Conservation (phyloP, 352 stramenopile species). For the Pythium brassicae region DNA sequence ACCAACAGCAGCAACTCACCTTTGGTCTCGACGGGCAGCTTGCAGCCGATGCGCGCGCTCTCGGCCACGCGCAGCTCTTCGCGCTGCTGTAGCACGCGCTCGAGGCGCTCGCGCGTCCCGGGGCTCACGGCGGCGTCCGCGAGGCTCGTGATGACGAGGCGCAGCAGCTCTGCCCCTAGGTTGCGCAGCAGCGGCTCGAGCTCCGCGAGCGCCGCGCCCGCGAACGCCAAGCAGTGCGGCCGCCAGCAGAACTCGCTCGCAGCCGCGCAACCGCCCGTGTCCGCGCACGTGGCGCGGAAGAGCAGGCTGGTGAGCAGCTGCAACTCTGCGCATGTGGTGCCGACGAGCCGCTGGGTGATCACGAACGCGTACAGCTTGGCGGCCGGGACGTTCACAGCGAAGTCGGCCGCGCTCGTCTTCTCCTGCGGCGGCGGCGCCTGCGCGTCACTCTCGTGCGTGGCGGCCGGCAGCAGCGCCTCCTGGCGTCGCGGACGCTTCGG, state of each 20-base stretch:
- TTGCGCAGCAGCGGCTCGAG: conserved; percentile 28
- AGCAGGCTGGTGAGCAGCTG: conserved; percentile 35
- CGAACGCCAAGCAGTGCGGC: conserved; percentile 32
- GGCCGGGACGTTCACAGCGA: conserved; percentile 29
- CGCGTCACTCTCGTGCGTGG: neutral
- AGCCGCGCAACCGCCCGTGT: neutral
- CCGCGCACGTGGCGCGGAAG: conserved; percentile 23
- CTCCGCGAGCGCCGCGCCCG: conserved; percentile 28
- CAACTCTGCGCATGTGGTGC: conserved; percentile 39
- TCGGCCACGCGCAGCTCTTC: conserved; percentile 49
- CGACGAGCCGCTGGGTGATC: conserved; percentile 39
- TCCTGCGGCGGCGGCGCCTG: too few relatives aligned
- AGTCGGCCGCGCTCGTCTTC: conserved; percentile 1
- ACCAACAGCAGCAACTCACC: conserved; percentile 7
- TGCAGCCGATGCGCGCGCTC: conserved; percentile 45
- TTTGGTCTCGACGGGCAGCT: conserved; percentile 52
- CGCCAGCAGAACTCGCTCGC: conserved; percentile 45
- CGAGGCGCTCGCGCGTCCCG: conserved; percentile 25
- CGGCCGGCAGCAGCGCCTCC: conserved; percentile 3
- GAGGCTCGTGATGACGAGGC: conserved; percentile 19
- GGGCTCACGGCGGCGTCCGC: conserved; percentile 23
- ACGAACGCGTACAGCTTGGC: conserved; percentile 52
- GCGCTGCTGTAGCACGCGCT: conserved; percentile 19
- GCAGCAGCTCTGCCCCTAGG: conserved; percentile 30
- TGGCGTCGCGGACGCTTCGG: conserved; percentile 13